A percentile compares a stretch with the other conserved stretches of the same genome.
Evolutionary conservation across 2,329 filamentous ascomycete genomes (phyloP).

Genomic region (Pezicula radicicola): DNA sequence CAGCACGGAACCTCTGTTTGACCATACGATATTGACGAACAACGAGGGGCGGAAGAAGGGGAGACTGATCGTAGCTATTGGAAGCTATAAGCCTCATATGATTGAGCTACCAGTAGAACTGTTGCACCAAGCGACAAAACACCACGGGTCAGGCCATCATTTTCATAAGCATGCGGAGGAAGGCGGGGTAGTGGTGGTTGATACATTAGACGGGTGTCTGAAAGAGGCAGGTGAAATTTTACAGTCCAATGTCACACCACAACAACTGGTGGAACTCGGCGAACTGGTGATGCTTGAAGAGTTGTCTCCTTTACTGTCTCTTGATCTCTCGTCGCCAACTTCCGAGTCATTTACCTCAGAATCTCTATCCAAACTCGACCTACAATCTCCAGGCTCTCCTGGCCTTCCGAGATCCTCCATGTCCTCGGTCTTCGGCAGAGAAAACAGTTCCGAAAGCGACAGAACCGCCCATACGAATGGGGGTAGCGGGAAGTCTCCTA

Average conservation of each 20-base stretch:
- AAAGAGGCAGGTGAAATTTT: slow-evolving; percentile 86
- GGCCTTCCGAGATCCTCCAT: not conserved
- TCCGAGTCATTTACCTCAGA: slow-evolving; percentile 1
- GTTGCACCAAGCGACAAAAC: slow-evolving; percentile 58
- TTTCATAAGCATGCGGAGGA: slow-evolving; percentile 65
- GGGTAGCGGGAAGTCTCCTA: not conserved
- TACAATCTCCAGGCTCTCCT: slow-evolving; percentile 3
- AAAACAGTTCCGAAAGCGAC: not conserved
- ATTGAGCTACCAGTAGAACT: slow-evolving; percentile 78
- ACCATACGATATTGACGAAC: slow-evolving; percentile 67
- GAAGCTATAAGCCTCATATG: slow-evolving; percentile 71
- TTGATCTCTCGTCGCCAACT: not conserved
- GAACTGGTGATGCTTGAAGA: slow-evolving; percentile 66
- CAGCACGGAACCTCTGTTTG: slow-evolving; percentile 71
- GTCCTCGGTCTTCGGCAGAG: not conserved
- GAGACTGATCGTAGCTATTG: slow-evolving; percentile 69
- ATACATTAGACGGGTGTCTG: slow-evolving; percentile 75
- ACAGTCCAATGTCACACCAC: slow-evolving; percentile 67
- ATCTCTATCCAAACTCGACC: slow-evolving; percentile 3
- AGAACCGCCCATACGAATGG: not conserved
- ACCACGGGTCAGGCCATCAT: slow-evolving; percentile 52
- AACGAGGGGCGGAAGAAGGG: slow-evolving; percentile 68
- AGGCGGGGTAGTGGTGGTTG: slow-evolving; percentile 66
- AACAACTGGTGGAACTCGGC: slow-evolving; percentile 82
- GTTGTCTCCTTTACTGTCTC: slow-evolving; percentile 7